phyloP scores from a whole-genome alignment of 129 eudicot species.

The Pittosporum tobira region DNA sequence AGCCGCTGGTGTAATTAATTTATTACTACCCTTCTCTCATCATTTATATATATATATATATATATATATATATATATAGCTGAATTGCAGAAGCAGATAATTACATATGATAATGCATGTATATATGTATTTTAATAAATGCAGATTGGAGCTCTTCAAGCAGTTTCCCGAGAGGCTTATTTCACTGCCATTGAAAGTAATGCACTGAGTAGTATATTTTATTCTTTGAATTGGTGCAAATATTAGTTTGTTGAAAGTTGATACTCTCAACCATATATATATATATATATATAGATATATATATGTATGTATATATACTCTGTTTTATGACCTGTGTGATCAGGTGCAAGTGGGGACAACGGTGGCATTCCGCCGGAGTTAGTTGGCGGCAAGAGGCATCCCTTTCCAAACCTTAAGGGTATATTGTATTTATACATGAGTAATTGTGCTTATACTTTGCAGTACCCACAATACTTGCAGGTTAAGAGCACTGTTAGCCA shows the following conservation, averaged over 20 bases:
- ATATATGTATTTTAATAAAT: too few species aligned
- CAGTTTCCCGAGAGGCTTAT: slow-evolving; percentile 79
- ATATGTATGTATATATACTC: background rate
- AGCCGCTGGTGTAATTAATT: slow-evolving; percentile 62
- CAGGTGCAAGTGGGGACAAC: slow-evolving; percentile 44
- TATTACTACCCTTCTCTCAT: too few species aligned
- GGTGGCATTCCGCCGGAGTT: slow-evolving; percentile 33
- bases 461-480: background rate
- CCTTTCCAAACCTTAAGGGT: slow-evolving; percentile 70
- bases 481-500: too few species aligned
- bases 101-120: too few species aligned
- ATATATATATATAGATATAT: background rate
- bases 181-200: slow-evolving; percentile 58
- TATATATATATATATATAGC: too few species aligned
- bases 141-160: slow-evolving; percentile 91
- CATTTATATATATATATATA: too few species aligned
- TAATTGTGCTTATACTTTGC: background rate
- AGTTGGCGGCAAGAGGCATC: slow-evolving; percentile 24
- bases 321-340: background rate
- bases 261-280: too few species aligned
- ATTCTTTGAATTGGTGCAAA: background rate
- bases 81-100: too few species aligned
- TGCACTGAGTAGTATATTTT: background rate
- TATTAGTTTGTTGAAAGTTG: background rate
- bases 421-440: background rate